phyloP scores from a whole-genome alignment of 352 stramenopile species.

The Globisporangium rhizosaccharum region DNA sequence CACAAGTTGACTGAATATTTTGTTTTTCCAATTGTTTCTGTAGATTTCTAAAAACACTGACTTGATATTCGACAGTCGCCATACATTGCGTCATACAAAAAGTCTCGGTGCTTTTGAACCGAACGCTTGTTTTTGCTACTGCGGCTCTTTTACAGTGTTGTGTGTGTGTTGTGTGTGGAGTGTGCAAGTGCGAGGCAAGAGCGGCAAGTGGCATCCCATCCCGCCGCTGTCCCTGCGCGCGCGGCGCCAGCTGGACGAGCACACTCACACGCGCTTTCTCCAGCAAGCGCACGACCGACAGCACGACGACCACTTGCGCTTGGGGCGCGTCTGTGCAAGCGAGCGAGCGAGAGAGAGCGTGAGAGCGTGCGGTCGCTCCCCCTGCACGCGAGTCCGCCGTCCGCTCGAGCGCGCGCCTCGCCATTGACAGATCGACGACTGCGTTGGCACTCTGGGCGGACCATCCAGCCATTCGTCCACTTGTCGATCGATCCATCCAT shows the following conservation, averaged over 20 bases:
- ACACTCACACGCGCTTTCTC: conserved; percentile 8
- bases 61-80: too few relatives aligned
- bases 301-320: too few relatives aligned
- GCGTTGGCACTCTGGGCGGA: too few relatives aligned
- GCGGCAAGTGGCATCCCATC: not conserved
- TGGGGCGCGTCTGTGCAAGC: not conserved
- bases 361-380: not conserved
- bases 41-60: too few relatives aligned
- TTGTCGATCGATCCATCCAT: not conserved
- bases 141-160: not conserved
- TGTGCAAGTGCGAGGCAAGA: too few relatives aligned
- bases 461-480: too few relatives aligned
- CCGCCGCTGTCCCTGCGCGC: not conserved
- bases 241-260: not conserved
- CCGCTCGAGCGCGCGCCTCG: too few relatives aligned
- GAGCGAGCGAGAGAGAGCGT: not conserved
- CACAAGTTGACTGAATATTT: too few relatives aligned
- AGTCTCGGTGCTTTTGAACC: not conserved
- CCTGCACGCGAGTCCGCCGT: not conserved
- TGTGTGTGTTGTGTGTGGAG: not conserved
- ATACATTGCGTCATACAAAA: not conserved
- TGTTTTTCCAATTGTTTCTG: too few relatives aligned
- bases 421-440: too few relatives aligned
- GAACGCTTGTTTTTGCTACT: not conserved
- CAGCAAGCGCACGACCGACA: not conserved